phyloP scores from a whole-genome alignment of 75 land plant species.

The Azolla pinnata region DNA sequence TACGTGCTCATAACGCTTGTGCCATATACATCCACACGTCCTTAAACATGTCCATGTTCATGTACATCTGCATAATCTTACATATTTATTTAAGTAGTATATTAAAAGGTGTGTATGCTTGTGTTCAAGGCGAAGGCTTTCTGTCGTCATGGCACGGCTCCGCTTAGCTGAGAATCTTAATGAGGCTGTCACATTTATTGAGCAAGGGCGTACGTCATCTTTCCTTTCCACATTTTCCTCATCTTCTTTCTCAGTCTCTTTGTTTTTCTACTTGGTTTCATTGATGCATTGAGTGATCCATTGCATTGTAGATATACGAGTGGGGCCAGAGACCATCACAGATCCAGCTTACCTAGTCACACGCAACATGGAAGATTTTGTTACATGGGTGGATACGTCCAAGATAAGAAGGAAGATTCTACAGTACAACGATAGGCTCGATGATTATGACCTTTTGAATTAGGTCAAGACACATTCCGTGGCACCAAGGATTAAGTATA shows the following conservation, averaged over 20 bases:
- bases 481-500: too few species aligned
- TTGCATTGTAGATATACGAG: constrained; percentile 40
- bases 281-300: too few species aligned
- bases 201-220: constrained; percentile 65
- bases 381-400: constrained; percentile 94
- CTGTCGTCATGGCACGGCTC: constrained; percentile 53
- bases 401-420: constrained; percentile 81
- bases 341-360: constrained; percentile 92
- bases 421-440: constrained; percentile 71
- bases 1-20: too few species aligned
- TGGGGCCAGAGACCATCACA: constrained; percentile 86
- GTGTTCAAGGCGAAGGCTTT: constrained; percentile 53
- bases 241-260: background rate
- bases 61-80: too few species aligned
- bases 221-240: background rate
- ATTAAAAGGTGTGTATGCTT: too few species aligned
- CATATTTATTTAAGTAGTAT: too few species aligned
- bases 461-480: too few species aligned
- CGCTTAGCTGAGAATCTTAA: constrained; percentile 71
- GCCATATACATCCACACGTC: too few species aligned
- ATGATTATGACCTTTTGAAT: constrained; percentile 80
- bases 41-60: too few species aligned
- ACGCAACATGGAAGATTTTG: constrained; percentile 79
- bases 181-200: constrained; percentile 84
- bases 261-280: background rate